Evolutionary conservation across 1,139 yeast genomes (phyloP), one percentile per base, ranked within the genome.

Genomic region (Scheffersomyces titani): DNA sequence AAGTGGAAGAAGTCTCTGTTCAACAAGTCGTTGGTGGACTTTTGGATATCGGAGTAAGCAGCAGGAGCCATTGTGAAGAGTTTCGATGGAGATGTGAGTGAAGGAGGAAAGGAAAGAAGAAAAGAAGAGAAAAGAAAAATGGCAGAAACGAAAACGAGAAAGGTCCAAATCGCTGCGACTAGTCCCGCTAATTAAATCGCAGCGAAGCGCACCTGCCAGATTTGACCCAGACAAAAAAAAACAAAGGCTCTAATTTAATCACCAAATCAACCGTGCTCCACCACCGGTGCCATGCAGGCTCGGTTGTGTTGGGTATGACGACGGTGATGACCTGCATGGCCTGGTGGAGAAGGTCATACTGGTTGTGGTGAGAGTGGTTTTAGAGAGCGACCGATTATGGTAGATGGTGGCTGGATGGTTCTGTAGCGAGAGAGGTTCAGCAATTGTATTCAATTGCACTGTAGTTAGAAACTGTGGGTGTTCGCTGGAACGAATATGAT

Each of bases 1-100:
- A 85, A 81, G 83, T 93, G 98, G 89, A 84, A 96, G 87, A 92
- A 94, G 78, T 94, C 99, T 79, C 84, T 89, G 81, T 86, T 85
- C 75, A 94, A 85, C 71, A 94, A 86, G 79, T 90, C 96, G 83
- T 90, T 91, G 79, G 96, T 84, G 72, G 91, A 85, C 82, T 92
- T 92, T 74, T 94, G 88, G 74, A 93, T 89, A 77, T 92, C 97
- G 66, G 96, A 86, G 83, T 86, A 90, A 73, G 92, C 89, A 70
- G 92, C 87, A 64, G 92, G 91, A 59, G 79, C 78, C 80, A 76
- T 76, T 68, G 61, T 70, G 54, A 7, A n/a, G 30, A 22, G 16
- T 49, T 18, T 4, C 40, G 13, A 16, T 30, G 40, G 11, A 16
- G 40, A 30, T 30, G 24, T 30, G 40, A 30, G 40, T 30, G 13